Evolutionary conservation across 2,329 filamentous ascomycete genomes (phyloP), one percentile per base, ranked within the genome.

Genomic region (Colletotrichum somersetense): DNA sequence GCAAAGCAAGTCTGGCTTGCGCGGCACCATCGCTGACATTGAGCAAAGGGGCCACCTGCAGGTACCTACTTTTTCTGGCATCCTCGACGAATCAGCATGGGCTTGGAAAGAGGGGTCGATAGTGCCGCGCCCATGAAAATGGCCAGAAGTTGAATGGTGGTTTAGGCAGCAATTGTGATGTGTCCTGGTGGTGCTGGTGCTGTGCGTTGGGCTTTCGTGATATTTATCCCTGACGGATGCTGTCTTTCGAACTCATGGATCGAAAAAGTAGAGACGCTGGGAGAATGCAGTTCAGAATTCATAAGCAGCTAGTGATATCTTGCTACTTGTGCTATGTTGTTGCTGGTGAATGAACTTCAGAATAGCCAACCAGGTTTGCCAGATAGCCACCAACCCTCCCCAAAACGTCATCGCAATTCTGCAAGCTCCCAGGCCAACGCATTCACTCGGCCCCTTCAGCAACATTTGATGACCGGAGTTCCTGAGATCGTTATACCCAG

Each of bases 91-190:
- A 63, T 53, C 61, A 63, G 46, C 33, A 30, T 5, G 1, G n/a
- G 16, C 16, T 42, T 42, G 35, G 61, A 42, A 53, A 40, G 33
- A 42, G 46, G 61, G 61, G 61, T 20, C 16, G 26, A 30, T 23
- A 4, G 20, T 38, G 50, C 30, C 6, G 61, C 33, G 20, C 30
- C 5, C 8, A n/a, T 26, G 3, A 8, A 7, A 7, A 5, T 16
- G 14, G 23, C 7, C 3, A n/a, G n/a, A 0, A 18, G 10, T n/a
- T 18, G 16, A 23, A 42, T 33, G 48, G 16, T 35, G 52, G 44
- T 26, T 63, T 63, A 53, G 61, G 61, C 61, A 63, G 48, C 33
- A 53, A 53, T 52, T 10, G 1, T 2, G 4, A 42, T n/a, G 46
- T 26, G 44, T 62, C 46, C n/a, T 14, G 38, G 11, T 16, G 26